Evolutionary conservation across 345 rosid genomes (phyloP).

Genomic region (Hibiscus trionum): DNA sequence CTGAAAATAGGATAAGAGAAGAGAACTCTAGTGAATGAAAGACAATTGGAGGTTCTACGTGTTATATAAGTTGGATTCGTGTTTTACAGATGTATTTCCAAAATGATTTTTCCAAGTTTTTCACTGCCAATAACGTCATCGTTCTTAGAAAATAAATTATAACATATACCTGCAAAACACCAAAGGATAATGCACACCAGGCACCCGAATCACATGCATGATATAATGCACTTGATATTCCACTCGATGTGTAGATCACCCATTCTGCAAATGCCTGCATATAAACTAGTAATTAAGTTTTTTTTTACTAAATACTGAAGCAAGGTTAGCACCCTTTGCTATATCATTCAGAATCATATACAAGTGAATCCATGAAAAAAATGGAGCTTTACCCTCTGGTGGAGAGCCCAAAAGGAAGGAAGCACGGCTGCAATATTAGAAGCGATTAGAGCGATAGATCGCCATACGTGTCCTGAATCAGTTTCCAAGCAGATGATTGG

Average conservation of each 20-base stretch:
- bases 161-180: slow-evolving; percentile 69
- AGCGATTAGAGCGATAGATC: slow-evolving; percentile 73
- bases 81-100: background rate
- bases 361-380: background rate
- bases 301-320: background rate
- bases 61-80: background rate
- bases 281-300: slow-evolving; percentile 11
- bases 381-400: slow-evolving; percentile 54
- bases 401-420: slow-evolving; percentile 86
- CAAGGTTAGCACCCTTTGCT: background rate
- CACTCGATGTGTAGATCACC: slow-evolving; percentile 86
- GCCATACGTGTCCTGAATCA: slow-evolving; percentile 64
- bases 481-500: slow-evolving; percentile 21
- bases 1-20: background rate
- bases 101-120: background rate
- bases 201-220: slow-evolving; percentile 97
- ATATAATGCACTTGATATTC: slow-evolving; percentile 86
- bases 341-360: background rate
- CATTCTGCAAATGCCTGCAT: slow-evolving; percentile 90
- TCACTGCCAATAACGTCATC: background rate
- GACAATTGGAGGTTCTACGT: background rate
- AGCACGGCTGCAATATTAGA: slow-evolving; percentile 84
- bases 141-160: background rate
- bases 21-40: background rate
- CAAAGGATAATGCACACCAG: slow-evolving; percentile 70